Evolutionary conservation across 805 yeast species (phyloP), one percentile per base, ranked within the genome.

Genomic region (Wickerhamomyces strasburgensis): DNA sequence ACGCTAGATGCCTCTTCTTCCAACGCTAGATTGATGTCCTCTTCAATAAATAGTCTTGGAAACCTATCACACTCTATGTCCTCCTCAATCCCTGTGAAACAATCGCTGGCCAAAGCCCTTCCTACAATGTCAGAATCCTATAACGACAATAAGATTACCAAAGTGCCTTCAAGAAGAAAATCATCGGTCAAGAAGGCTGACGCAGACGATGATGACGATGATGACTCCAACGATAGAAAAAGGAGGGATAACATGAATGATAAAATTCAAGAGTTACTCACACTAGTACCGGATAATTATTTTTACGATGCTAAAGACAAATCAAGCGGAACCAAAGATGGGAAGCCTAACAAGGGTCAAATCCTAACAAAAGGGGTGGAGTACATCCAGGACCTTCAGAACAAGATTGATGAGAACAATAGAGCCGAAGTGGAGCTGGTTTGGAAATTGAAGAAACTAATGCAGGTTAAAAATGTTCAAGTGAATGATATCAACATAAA

Each of bases 291-390:
- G 7, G 57, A 50, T n/a, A 62, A 63, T 3, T 64, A 69, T 44
- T 76, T 76, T 43, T 54, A 61, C 2, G 73, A 71, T 4, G 40
- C 49, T 10, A 54, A 53, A 35, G 53, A 51, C 35, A 70, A 68
- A 45, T 72, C 75, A 3, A 66, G 75, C 5, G 90, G 90, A 0
- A 83, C 90, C 1, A 82, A 80, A 45, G 90, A 83, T 50, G 93
- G 90, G 3, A 83, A 81, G 47, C 94, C 94, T 0, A 84, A 83
- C 52, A 84, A 84, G 60, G 94, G 94, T 2, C 90, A 83, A 54
- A 82, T 84, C 3, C 62, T 84, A 40, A 73, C 85, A 7, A 83
- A 80, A 51, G 73, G 86, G 0, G 88, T 84, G 3, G 88, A 81
- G 43, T 84, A 82, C 51, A 74, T 84, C 29, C 78, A 74, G 41